Evolutionary conservation across 1,284 basidiomycete genomes (phyloP), one percentile per base, ranked within the genome.

Genomic region (Anthracocystis walkeri): DNA sequence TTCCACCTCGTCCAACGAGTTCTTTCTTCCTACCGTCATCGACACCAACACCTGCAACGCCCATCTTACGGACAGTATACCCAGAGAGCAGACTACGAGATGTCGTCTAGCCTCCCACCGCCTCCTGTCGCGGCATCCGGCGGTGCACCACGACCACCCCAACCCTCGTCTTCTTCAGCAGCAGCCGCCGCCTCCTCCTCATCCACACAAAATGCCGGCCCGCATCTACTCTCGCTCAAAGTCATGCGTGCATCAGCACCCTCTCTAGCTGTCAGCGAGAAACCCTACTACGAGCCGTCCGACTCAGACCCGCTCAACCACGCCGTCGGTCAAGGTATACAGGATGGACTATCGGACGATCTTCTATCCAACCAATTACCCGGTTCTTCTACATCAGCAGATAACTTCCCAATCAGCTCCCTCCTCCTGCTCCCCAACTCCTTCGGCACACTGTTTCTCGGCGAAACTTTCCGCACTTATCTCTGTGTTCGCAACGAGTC

Each of bases 401-500:
- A 40, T 2, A 48, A 41, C 18, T 76, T 71, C 20, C 56, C 66
- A 2, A 67, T 72, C 12, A 58, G 53, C 44, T 23, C 41, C 11
- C 44, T 71, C 3, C 65, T 80, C 25, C 53, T 63, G 0, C 64
- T 80, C 4, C 78, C 75, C 44, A 67, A 62, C 38, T 71, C 78
- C 1, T 82, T 82, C 29, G 81, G 81, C 4, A 75, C 66, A 16
- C 70, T 81, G n/a, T 76, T 51, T 18, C 75, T 82, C 18, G 81
- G 84, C 21, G 82, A 85, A 55, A 81, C 79, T 6, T 84, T 85
- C 58, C 71, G 73, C 21, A 78, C 79, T 5, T 68, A 84, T 44
- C 73, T 85, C 4, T 81, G 79, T 31, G 78, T 83, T 12, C 77
- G 80, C 18, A 85, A 85, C 57, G 84, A 85, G 46, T 53, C 46